A percentile compares a stretch with the other conserved stretches of the same genome.
Conservation (phyloP, 192 early-diverging fungal genomes). For the Spizellomyces punctatus region DNA sequence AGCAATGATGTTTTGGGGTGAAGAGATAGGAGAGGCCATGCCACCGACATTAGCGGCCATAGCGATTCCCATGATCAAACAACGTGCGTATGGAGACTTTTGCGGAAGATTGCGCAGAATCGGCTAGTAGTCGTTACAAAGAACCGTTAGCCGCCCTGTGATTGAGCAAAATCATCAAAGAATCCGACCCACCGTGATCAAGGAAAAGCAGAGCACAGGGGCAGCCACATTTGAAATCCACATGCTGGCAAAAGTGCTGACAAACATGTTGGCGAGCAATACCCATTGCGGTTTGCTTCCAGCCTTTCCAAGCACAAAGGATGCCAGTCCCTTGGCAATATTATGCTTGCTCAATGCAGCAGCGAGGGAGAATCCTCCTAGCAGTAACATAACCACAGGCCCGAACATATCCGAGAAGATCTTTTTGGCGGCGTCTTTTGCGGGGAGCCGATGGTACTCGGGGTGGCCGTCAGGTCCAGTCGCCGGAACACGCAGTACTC, state of each 20-base stretch:
- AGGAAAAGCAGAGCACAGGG: conserved; percentile 92
- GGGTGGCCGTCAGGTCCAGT: conserved; percentile 37
- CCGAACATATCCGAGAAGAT: conserved; percentile 95
- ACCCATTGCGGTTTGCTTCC: conserved; percentile 85
- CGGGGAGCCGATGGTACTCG: conserved; percentile 60
- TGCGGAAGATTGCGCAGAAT: conserved; percentile 88
- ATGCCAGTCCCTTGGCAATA: conserved; percentile 89
- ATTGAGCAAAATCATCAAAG: conserved; percentile 5
- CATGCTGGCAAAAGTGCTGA: conserved; percentile 97
- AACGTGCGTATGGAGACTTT: conserved; percentile 77
- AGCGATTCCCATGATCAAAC: conserved; percentile 95
- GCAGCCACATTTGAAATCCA: conserved; percentile 98
- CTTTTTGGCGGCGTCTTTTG: conserved; percentile 76
- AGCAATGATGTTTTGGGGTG: conserved; percentile 97
- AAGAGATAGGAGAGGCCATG: conserved; percentile 96
- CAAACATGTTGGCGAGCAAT: conserved; percentile 91
- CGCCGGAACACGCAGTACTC: conserved; percentile 74
- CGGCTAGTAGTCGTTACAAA: conserved; percentile 55
- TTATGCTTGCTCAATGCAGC: conserved; percentile 93
- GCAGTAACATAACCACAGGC: conserved; percentile 92
- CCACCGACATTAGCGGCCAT: conserved; percentile 95
- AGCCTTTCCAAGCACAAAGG: conserved; percentile 84
- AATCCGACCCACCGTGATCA: conserved; percentile 58
- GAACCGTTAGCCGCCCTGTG: background rate
- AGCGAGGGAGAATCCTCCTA: conserved; percentile 94